Evolutionary conservation across 2,329 filamentous ascomycete species (phyloP), one percentile per base, ranked within the genome.

Genomic region (Lecanicillium sp.): DNA sequence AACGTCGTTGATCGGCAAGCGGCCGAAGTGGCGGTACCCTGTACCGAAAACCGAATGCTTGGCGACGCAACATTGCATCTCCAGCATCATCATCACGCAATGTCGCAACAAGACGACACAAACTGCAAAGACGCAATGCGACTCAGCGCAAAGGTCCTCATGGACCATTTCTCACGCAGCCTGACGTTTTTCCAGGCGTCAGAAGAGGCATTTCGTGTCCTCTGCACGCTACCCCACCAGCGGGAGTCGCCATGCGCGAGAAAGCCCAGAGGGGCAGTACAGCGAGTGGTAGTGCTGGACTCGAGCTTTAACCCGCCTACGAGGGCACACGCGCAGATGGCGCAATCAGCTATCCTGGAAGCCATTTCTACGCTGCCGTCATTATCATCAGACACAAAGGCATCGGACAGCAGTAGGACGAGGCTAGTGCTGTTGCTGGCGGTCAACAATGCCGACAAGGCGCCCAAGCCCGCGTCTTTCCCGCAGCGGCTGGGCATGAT

Each of bases 231-330:
- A 18, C 36, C 22, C 32, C 41, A 5, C 27, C 35, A 17, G 35
- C 54, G 11, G 52, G 56, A 12, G 48, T 45, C 42, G 49, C 33
- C 47, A 44, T 17, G 57, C 37, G 17, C 17, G 12, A 25, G 10
- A 14, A 30, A 15, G 29, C 29, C 11, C 5, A 13, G 30, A 40
- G 32, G 37, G 13, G 12, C 33, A 28, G 13, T 33, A 25, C 27
- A 36, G 28, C 43, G 32, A 14, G 62, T 84, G 42, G 60, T 81
- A 38, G 62, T 83, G 40, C 68, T 83, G 33, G 79, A 84, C 57
- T 79, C 79, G 36, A 81, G 76, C 43, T 84, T 82, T 63, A 83
- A 84, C 53, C 79, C 79, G 18, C 79, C 79, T 1, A 82, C 79
- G 0, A 59, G 63, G 7, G 79, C 78, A 3, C 79, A 84, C 53